These are phyloP conservation scores for Hypoxylon sp. DNA, from an alignment of 2,329 filamentous ascomycete genomes.

Conservation along the genomic window DNA sequence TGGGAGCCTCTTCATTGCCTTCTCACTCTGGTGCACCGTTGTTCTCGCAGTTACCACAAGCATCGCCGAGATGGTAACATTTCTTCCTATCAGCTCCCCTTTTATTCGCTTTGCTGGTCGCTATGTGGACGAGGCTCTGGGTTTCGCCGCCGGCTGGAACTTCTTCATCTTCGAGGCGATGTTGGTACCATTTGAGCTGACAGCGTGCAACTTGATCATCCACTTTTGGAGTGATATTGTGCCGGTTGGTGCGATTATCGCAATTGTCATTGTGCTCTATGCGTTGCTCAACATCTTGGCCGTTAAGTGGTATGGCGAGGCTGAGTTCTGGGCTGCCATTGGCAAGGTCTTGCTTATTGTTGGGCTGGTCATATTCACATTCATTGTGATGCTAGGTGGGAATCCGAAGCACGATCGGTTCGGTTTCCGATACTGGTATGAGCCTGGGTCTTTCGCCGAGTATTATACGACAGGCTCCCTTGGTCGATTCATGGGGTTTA, in stretches of 20 bases:
- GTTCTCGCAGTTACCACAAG: slow-evolving; percentile 67
- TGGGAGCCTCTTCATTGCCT: slow-evolving; percentile 65
- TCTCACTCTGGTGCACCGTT: slow-evolving; percentile 68
- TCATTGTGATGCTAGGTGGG: slow-evolving; percentile 83
- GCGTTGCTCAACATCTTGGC: slow-evolving; percentile 73
- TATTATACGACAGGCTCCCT: slow-evolving; percentile 70
- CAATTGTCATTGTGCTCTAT: slow-evolving; percentile 63
- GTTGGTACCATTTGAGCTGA: slow-evolving; percentile 73
- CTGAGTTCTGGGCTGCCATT: slow-evolving; percentile 78
- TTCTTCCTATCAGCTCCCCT: slow-evolving; percentile 77
- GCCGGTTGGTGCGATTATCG: slow-evolving; percentile 68
- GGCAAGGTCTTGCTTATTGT: slow-evolving; percentile 78
- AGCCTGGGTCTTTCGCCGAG: slow-evolving; percentile 75
- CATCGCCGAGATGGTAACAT: slow-evolving; percentile 81
- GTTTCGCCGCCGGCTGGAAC: slow-evolving; percentile 77
- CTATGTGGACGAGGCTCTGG: slow-evolving; percentile 79
- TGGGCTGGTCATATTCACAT: slow-evolving; percentile 77
- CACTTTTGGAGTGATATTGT: slow-evolving; percentile 69
- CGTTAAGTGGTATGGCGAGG: slow-evolving; percentile 78
- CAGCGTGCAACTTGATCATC: slow-evolving; percentile 70
- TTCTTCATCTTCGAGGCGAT: slow-evolving; percentile 76
- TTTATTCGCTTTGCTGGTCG: slow-evolving; percentile 81
- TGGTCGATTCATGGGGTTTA: slow-evolving; percentile 78
- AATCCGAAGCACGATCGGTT: slow-evolving; percentile 77
- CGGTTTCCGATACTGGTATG: slow-evolving; percentile 74